phyloP scores from a whole-genome alignment of 495 filamentous ascomycete genomes.

The Penicillium malachiteum region DNA sequence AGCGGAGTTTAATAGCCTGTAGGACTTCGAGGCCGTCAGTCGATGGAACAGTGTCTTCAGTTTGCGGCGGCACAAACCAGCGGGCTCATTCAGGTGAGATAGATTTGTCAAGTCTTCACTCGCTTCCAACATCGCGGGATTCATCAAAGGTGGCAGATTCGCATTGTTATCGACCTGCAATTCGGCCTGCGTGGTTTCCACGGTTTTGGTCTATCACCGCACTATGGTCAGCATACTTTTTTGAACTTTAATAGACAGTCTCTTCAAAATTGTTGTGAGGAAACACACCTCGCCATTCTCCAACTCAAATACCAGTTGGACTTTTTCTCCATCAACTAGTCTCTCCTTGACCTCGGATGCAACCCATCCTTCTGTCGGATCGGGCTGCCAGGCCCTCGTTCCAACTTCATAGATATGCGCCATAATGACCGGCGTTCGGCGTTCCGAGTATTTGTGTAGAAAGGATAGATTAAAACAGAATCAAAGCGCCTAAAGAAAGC shows the following conservation, averaged over 20 bases:
- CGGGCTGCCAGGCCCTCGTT: slow-evolving; percentile 97
- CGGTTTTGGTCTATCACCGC: slow-evolving; percentile 62
- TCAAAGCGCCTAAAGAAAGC: slow-evolving; percentile 7
- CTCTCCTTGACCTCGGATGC: slow-evolving; percentile 93
- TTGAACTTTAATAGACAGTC: no score
- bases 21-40: slow-evolving; percentile 65
- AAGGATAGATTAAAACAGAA: slow-evolving; percentile 1
- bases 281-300: slow-evolving; percentile 86
- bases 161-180: slow-evolving; percentile 72
- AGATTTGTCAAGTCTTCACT: slow-evolving; percentile 97
- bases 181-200: slow-evolving; percentile 77
- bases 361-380: slow-evolving; percentile 93
- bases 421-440: slow-evolving; percentile 49
- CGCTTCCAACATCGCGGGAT: slow-evolving; percentile 96
- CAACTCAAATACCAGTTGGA: slow-evolving; percentile 78
- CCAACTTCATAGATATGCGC: slow-evolving; percentile 97
- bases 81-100: slow-evolving; percentile 97
- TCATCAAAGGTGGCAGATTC: slow-evolving; percentile 89
- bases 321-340: slow-evolving; percentile 78
- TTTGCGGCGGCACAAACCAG: slow-evolving; percentile 59
- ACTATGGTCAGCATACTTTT: slow-evolving; percentile 20
- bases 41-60: slow-evolving; percentile 1
- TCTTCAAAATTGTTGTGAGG: no score
- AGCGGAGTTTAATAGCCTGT: slow-evolving; percentile 96
- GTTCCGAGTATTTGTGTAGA: neutral